Conservation (phyloP, 2,329 filamentous ascomycete genomes). For the Fusarium anthophilum region DNA sequence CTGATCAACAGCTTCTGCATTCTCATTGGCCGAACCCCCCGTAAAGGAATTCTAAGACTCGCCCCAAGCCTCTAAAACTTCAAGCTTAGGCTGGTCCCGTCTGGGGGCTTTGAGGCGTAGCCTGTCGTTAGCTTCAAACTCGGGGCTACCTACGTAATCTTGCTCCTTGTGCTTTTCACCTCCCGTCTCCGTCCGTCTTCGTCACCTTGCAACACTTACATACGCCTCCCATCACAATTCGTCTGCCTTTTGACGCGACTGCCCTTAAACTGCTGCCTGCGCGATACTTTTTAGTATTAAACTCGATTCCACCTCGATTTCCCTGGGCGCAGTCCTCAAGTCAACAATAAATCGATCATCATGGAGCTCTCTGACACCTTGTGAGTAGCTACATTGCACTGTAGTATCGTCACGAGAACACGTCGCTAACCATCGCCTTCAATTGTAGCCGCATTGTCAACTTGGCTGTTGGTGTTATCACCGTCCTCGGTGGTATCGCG, state of each 20-base stretch:
- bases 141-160: conserved; percentile 33
- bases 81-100: conserved; percentile 21
- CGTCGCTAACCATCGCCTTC: conserved; percentile 49
- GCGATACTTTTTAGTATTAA: conserved; percentile 17
- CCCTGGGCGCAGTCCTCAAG: conserved; percentile 1
- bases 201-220: conserved; percentile 4
- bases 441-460: conserved; percentile 87
- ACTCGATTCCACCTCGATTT: conserved; percentile 15
- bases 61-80: background rate
- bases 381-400: conserved; percentile 61
- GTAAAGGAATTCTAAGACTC: background rate
- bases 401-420: conserved; percentile 1
- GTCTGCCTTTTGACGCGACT: conserved; percentile 32
- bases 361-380: conserved; percentile 96
- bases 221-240: conserved; percentile 22
- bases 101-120: conserved; percentile 3
- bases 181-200: conserved; percentile 27
- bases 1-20: background rate
- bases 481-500: conserved; percentile 83
- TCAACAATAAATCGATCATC: conserved; percentile 40
- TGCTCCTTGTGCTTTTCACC: conserved; percentile 36
- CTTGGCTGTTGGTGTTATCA: conserved; percentile 84
- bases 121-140: conserved; percentile 9
- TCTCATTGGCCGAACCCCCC: conserved; percentile 5
- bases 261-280: conserved; percentile 39